Evolutionary conservation across 2,329 filamentous ascomycete species (phyloP).

Genomic region (Cucurbitaria berberidis): DNA sequence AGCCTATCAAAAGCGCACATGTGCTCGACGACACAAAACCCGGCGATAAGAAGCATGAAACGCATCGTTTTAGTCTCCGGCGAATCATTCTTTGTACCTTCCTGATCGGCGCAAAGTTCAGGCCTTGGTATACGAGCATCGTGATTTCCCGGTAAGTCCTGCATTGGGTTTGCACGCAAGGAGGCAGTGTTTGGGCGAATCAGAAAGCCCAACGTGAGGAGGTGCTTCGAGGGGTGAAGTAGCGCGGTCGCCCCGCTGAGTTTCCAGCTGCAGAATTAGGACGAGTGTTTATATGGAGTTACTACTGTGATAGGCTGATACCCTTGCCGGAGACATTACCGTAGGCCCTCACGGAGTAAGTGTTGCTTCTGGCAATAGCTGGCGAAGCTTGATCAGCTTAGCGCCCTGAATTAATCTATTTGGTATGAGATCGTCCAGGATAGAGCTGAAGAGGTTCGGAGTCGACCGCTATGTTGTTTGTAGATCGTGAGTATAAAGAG

Average conservation of each 20-base stretch:
- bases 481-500: constrained; percentile 8
- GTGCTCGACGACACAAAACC: constrained; percentile 15
- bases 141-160: constrained; percentile 5
- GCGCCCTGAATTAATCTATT: constrained; percentile 19
- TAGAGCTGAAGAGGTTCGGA: constrained; percentile 16
- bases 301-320: constrained; percentile 7
- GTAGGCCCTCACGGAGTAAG: constrained; percentile 13
- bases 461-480: constrained; percentile 15
- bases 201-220: constrained; percentile 16
- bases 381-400: background rate
- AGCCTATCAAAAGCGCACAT: constrained; percentile 34
- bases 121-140: constrained; percentile 5
- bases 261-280: constrained; percentile 5
- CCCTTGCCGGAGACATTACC: background rate
- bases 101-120: constrained; percentile 23
- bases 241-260: constrained; percentile 1
- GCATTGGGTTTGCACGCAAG: constrained; percentile 3
- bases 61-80: constrained; percentile 12
- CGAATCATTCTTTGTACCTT: constrained; percentile 27
- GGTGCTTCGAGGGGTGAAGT: constrained; percentile 9
- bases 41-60: constrained; percentile 29
- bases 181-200: constrained; percentile 10
- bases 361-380: constrained; percentile 20
- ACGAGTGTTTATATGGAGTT: background rate
- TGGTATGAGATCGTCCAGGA: constrained; percentile 18